phyloP scores from a whole-genome alignment of 2,329 filamentous ascomycete species.

The Colletotrichum cereale region DNA sequence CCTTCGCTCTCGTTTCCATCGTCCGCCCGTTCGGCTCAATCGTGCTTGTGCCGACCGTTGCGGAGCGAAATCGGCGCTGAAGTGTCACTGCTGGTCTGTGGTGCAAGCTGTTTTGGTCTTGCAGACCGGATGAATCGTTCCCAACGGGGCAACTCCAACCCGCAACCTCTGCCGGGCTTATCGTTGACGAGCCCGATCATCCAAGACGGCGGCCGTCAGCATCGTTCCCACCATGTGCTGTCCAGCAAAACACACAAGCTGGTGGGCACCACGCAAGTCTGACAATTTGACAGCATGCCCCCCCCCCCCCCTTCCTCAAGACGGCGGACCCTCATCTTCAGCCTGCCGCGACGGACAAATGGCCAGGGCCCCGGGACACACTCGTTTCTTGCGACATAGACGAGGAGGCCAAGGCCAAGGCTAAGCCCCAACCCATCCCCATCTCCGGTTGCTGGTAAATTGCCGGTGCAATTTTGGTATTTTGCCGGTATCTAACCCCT shows the following conservation, averaged over 20 bases:
- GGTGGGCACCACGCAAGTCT: not conserved
- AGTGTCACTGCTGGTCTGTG: not conserved
- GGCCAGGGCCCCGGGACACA: constrained; percentile 7
- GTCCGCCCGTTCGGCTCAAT: constrained; percentile 13
- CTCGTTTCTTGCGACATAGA: not conserved
- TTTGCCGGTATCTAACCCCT: too few relatives aligned
- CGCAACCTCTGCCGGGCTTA: constrained; percentile 14
- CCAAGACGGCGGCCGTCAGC: not conserved
- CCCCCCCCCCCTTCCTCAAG: too few relatives aligned
- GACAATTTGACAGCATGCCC: constrained; percentile 3
- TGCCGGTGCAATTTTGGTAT: too few relatives aligned
- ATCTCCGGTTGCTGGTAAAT: too few relatives aligned
- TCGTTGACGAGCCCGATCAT: constrained; percentile 13
- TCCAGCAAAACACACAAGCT: not conserved
- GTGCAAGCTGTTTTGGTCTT: not conserved
- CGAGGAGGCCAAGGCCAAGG: constrained; percentile 14
- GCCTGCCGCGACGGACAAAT: constrained; percentile 2
- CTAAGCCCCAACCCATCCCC: constrained; percentile 4
- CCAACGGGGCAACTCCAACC: constrained; percentile 9
- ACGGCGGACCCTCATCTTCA: not conserved
- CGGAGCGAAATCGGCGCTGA: constrained; percentile 30
- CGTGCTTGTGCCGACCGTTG: not conserved
- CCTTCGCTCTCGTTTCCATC: not conserved
- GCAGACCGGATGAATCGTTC: constrained; percentile 4
- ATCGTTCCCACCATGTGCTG: constrained; percentile 14